A percentile compares a stretch with the other conserved stretches of the same genome.
Evolutionary conservation across 2,329 filamentous ascomycete species (phyloP).

Genomic region (Fusarium virguliforme): DNA sequence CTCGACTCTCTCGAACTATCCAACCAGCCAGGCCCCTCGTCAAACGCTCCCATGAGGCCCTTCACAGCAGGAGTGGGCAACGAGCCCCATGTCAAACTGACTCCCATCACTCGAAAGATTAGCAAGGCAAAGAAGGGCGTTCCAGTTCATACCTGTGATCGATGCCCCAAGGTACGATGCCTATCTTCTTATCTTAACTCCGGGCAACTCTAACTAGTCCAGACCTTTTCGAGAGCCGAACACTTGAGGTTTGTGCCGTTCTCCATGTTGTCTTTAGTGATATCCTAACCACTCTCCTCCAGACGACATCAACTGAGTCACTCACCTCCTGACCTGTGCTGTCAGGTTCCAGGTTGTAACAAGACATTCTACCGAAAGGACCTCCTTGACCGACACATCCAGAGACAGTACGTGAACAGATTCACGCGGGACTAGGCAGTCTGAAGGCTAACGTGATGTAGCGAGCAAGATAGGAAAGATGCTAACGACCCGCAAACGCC

Average conservation of each 20-base stretch:
- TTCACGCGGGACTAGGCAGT: neutral
- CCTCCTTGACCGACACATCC: constrained; percentile 71
- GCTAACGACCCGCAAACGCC: constrained; percentile 19
- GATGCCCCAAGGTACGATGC: constrained; percentile 66
- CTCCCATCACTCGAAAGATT: constrained; percentile 70
- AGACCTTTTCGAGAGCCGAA: constrained; percentile 76
- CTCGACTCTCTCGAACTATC: constrained; percentile 66
- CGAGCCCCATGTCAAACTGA: constrained; percentile 66
- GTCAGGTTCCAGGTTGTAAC: constrained; percentile 69
- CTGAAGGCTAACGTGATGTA: constrained; percentile 37
- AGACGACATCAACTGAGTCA: constrained; percentile 76
- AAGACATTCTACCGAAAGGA: constrained; percentile 73
- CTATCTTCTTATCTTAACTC: neutral
- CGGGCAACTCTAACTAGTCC: constrained; percentile 7
- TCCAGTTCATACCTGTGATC: constrained; percentile 70
- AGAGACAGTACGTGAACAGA: constrained; percentile 56
- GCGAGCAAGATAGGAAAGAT: constrained; percentile 42
- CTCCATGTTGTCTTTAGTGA: neutral
- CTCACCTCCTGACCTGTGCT: constrained; percentile 67
- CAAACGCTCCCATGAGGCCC: constrained; percentile 59
- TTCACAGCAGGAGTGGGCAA: constrained; percentile 55
- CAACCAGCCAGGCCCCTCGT: constrained; percentile 48
- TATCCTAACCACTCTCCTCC: constrained; percentile 47
- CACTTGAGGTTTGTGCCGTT: constrained; percentile 68
- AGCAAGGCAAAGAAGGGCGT: constrained; percentile 73